Base-by-base conservation (phyloP, 371 early-diverging fungal genomes). In the Thermomucor indicae-seudaticae region DNA sequence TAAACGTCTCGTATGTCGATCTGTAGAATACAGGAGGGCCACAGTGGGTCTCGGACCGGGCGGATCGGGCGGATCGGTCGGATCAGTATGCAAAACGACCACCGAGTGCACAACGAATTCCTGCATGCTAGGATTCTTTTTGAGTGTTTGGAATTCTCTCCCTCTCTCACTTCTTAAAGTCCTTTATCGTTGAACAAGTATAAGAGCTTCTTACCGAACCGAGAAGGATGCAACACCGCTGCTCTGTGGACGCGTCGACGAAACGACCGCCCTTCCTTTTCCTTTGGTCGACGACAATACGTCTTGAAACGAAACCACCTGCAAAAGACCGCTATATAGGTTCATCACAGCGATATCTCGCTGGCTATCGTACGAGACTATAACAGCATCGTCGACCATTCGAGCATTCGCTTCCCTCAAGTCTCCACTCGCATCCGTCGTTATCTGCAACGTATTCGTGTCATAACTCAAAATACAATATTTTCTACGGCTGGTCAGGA, bases 11-110 rank as follows among this genome's bases (percentile, higher is more conserved):
- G 56, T 45, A 49, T 78, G 75, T 28, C 78, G 74, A 20, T 78
- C 67, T 51, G 91, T 89, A 58, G 84, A 78, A 39, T 79, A 78
- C 3, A 92, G 66, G 6, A 92, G 74, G 4, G 80, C 85, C 7
- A 92, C 63, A 2, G 75, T 71, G 0, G 86, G 82, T 37, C 53
- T 46, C 0, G 52, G 54, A 0, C n/a, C n/a, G n/a, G n/a, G n/a
- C n/a, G n/a, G n/a, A n/a, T n/a, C n/a, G n/a, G n/a, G n/a, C n/a
- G n/a, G n/a, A n/a, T n/a, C n/a, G n/a, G n/a, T n/a, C n/a, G n/a
- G n/a, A n/a, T 44, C 44, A 10, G 61, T 53, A 16, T 78, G 63
- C 24, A 89, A 48, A 43, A 88, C 81, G 8, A 64, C 65, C 56
- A 89, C 77, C 0, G 83, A 75, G 23, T 83, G 49, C 6, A 91